phyloP scores from a whole-genome alignment of 345 rosid genomes.

The Salix dunnii region DNA sequence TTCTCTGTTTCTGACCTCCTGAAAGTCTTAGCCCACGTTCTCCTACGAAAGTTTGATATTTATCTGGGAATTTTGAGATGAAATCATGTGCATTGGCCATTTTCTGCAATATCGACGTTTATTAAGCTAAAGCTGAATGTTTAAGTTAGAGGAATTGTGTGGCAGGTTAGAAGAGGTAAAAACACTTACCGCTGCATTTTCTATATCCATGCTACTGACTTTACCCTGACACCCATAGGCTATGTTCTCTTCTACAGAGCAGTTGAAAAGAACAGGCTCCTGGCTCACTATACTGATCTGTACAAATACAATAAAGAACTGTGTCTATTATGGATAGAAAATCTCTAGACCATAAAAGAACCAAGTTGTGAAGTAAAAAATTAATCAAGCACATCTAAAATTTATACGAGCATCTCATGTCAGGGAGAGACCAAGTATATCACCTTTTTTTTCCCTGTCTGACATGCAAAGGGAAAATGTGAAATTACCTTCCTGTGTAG shows the following conservation, averaged over 20 bases:
- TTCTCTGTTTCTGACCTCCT: slow-evolving; percentile 91
- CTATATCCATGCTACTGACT: slow-evolving; percentile 48
- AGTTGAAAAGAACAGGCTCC: slow-evolving; percentile 81
- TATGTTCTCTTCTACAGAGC: slow-evolving; percentile 53
- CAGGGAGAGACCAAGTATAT: neutral
- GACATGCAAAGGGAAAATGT: neutral
- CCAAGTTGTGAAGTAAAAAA: neutral
- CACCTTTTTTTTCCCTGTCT: neutral
- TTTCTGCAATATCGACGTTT: slow-evolving; percentile 47
- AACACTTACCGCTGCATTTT: slow-evolving; percentile 66
- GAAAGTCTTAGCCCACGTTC: slow-evolving; percentile 92
- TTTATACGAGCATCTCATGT: neutral
- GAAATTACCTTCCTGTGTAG: slow-evolving; percentile 67
- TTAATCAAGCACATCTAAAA: neutral
- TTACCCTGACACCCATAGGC: slow-evolving; percentile 71
- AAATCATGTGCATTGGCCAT: slow-evolving; percentile 96
- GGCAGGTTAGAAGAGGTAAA: neutral
- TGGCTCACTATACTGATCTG: slow-evolving; percentile 93
- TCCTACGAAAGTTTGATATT: slow-evolving; percentile 71
- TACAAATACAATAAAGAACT: neutral
- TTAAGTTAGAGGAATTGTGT: neutral
- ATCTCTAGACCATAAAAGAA: neutral
- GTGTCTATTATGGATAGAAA: neutral
- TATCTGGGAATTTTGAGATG: slow-evolving; percentile 72
- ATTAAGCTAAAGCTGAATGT: neutral